A percentile compares a stretch with the other conserved stretches of the same genome.
phyloP scores from a whole-genome alignment of 192 early-diverging fungal species.

The Gonapodya sp. region DNA sequence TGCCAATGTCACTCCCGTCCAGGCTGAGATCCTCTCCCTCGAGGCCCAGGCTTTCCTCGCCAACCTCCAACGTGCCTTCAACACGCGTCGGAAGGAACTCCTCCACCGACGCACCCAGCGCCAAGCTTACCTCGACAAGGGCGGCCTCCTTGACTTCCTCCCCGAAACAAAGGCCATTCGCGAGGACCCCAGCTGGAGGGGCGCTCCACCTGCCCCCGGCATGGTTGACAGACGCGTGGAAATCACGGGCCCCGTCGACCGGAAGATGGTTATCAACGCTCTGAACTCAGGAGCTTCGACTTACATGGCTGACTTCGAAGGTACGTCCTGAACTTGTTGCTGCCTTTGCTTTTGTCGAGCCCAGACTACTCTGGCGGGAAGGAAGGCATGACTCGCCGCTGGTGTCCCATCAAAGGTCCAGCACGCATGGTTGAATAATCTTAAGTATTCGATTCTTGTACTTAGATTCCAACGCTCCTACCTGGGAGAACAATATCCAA shows the following conservation, averaged over 20 bases:
- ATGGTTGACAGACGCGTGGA: constrained; percentile 87
- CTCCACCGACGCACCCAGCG: constrained; percentile 69
- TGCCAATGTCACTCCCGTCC: constrained; percentile 48
- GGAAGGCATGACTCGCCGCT: neutral
- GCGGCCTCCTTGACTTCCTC: constrained; percentile 73
- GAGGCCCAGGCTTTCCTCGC: constrained; percentile 79
- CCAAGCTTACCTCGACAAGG: constrained; percentile 63
- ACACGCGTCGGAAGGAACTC: constrained; percentile 76
- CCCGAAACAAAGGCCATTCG: constrained; percentile 87
- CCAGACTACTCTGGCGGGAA: neutral
- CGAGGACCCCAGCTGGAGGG: constrained; percentile 81
- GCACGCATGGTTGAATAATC: constrained; percentile 10
- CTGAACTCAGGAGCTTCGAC: constrained; percentile 88
- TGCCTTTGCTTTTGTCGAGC: neutral
- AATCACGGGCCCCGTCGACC: constrained; percentile 95
- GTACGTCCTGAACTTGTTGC: constrained; percentile 2
- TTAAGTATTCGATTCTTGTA: too few species aligned
- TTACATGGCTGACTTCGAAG: constrained; percentile 98
- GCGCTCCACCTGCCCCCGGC: constrained; percentile 79
- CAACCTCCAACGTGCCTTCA: constrained; percentile 79
- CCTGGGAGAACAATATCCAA: constrained; percentile 85
- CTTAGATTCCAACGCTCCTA: constrained; percentile 88
- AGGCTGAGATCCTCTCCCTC: constrained; percentile 69
- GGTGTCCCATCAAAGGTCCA: neutral
- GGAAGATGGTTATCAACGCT: constrained; percentile 99